A percentile compares a stretch with the other conserved stretches of the same genome.
phyloP scores from a whole-genome alignment of 257 asterid genomes.

The Eustoma russellianum region DNA sequence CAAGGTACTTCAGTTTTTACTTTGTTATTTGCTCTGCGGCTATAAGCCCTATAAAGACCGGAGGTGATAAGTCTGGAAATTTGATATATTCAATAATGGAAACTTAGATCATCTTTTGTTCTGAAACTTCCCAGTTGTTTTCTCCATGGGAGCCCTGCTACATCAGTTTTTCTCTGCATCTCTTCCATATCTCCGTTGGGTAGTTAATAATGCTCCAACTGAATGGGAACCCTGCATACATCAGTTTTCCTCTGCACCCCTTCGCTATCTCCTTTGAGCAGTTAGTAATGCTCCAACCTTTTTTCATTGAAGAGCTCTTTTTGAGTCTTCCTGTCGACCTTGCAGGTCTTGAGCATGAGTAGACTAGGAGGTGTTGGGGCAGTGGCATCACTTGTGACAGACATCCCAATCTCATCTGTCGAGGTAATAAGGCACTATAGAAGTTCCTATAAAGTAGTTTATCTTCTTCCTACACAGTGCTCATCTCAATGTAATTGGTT shows the following conservation, averaged over 20 bases:
- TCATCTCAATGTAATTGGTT: constrained; percentile 3
- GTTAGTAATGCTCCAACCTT: too few relatives aligned
- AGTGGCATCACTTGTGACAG: constrained; percentile 95
- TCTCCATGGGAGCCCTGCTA: neutral
- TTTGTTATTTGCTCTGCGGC: constrained; percentile 1
- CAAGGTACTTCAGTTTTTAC: constrained; percentile 40
- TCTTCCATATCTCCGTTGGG: too few relatives aligned
- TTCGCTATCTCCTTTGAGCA: too few relatives aligned
- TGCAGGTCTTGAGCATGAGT: constrained; percentile 97
- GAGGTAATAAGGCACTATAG: constrained; percentile 38
- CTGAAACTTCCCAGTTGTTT: neutral
- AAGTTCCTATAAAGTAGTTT: neutral
- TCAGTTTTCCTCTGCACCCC: too few relatives aligned
- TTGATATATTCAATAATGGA: too few relatives aligned
- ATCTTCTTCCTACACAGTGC: neutral
- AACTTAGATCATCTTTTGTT: neutral
- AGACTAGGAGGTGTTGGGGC: constrained; percentile 99
- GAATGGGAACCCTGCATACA: too few relatives aligned
- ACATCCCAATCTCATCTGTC: constrained; percentile 65
- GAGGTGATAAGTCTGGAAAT: too few relatives aligned
- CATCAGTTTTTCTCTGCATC: too few relatives aligned
- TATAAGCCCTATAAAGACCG: too few relatives aligned
- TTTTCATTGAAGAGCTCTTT: too few relatives aligned
- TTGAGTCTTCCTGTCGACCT: neutral
- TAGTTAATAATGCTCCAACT: too few relatives aligned